phyloP scores from a whole-genome alignment of 768 basidiomycete species.

The Pleurotus eryngii region DNA sequence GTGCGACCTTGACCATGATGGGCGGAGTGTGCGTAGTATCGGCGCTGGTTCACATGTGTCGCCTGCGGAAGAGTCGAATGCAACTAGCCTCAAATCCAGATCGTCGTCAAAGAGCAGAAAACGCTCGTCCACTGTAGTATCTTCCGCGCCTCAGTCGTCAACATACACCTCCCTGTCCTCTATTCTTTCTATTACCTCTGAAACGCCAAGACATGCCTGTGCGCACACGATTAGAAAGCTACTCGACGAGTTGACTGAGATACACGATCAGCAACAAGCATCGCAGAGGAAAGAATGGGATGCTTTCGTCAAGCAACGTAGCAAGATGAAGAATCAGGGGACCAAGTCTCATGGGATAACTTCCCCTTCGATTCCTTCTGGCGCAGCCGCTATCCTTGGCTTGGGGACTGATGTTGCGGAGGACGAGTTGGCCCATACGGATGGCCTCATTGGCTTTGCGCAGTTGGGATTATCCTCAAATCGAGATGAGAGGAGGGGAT shows the following conservation, averaged over 20 bases:
- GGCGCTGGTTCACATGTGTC: slow-evolving; percentile 7
- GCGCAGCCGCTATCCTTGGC: slow-evolving; percentile 65
- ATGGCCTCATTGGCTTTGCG: slow-evolving; percentile 87
- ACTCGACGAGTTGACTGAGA: slow-evolving; percentile 70
- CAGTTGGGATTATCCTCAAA: slow-evolving; percentile 80
- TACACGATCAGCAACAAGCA: slow-evolving; percentile 78
- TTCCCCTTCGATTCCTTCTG: slow-evolving; percentile 21
- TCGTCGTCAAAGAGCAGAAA: slow-evolving; percentile 50
- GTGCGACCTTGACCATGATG: slow-evolving; percentile 35
- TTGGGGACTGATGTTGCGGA: slow-evolving; percentile 60
- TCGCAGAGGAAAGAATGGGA: slow-evolving; percentile 83
- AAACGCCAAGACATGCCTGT: slow-evolving; percentile 74
- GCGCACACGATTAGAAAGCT: slow-evolving; percentile 70
- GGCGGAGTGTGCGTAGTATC: slow-evolving; percentile 14
- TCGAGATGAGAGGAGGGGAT: slow-evolving; percentile 75
- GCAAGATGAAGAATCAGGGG: slow-evolving; percentile 39
- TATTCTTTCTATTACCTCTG: slow-evolving; percentile 55
- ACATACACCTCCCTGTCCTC: slow-evolving; percentile 37
- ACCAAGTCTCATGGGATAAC: slow-evolving; percentile 14
- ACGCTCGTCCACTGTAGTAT: slow-evolving; percentile 34
- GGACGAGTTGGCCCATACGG: slow-evolving; percentile 77
- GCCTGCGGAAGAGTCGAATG: slow-evolving; percentile 3
- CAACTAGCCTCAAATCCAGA: slow-evolving; percentile 14
- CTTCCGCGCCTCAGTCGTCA: slow-evolving; percentile 17
- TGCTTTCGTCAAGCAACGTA: slow-evolving; percentile 72